A percentile compares a stretch with the other conserved stretches of the same genome.
phyloP scores from a whole-genome alignment of 1,284 basidiomycete genomes.

The Irpex lacteus region DNA sequence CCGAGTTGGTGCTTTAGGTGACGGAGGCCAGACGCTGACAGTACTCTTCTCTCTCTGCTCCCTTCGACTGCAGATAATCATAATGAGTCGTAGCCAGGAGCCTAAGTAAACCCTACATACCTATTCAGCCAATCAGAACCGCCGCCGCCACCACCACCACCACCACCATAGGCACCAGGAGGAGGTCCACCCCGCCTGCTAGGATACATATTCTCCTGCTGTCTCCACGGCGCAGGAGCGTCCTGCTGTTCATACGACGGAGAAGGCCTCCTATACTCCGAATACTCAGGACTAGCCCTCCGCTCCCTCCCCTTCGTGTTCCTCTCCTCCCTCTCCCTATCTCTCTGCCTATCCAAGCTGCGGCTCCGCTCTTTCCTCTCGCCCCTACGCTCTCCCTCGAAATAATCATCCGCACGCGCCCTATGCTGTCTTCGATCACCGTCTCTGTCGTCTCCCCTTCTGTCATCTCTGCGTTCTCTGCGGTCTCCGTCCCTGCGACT shows the following conservation, averaged over 20 bases:
- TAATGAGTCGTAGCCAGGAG: not conserved
- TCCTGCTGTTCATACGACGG: constrained; percentile 18
- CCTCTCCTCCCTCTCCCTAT: constrained; percentile 22
- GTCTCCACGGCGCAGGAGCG: constrained; percentile 38
- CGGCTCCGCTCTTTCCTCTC: constrained; percentile 18
- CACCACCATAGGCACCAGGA: constrained; percentile 25
- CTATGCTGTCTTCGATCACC: constrained; percentile 21
- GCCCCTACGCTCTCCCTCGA: constrained; percentile 17
- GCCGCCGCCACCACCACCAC: constrained; percentile 41
- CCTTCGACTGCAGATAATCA: constrained; percentile 58
- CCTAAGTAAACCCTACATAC: constrained; percentile 30
- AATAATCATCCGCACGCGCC: constrained; percentile 31
- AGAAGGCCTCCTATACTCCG: constrained; percentile 28
- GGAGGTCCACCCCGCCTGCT: constrained; percentile 24
- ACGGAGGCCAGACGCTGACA: constrained; percentile 81
- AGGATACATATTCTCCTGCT: constrained; percentile 51
- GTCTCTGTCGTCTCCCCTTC: constrained; percentile 15
- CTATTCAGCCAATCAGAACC: constrained; percentile 55
- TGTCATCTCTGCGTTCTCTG: constrained; percentile 17
- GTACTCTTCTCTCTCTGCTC: constrained; percentile 64
- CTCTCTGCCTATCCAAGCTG: constrained; percentile 24
- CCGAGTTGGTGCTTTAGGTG: constrained; percentile 71
- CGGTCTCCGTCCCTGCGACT: constrained; percentile 18
- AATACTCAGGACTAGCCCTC: constrained; percentile 30
- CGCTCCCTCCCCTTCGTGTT: constrained; percentile 23